Conservation (phyloP, 768 basidiomycete genomes). For the Mycena pura region DNA sequence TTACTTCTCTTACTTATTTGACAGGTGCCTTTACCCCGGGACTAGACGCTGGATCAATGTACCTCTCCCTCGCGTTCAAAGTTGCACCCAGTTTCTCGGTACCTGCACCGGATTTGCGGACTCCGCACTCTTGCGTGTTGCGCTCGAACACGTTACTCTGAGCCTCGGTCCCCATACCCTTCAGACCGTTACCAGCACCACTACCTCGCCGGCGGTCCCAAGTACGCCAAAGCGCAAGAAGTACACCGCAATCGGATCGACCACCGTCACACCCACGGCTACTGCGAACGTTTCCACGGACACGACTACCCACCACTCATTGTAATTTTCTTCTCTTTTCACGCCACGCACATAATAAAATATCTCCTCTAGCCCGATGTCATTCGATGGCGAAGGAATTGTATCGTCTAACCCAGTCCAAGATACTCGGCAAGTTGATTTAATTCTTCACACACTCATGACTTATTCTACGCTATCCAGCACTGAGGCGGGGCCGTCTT, state of each 20-base stretch:
- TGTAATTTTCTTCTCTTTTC: not conserved
- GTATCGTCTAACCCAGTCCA: not conserved
- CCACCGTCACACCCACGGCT: not conserved
- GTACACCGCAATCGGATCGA: not conserved
- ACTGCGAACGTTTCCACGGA: not conserved
- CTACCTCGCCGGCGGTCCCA: not conserved
- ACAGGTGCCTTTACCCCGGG: not conserved
- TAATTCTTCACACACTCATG: not conserved
- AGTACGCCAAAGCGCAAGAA: not conserved
- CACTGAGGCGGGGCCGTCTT: not conserved
- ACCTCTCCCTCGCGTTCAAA: not conserved
- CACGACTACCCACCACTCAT: not conserved
- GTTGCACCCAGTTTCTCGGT: constrained; percentile 3
- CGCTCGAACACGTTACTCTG: constrained; percentile 6
- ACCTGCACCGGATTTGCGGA: not conserved
- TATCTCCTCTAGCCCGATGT: not conserved
- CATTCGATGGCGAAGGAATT: not conserved
- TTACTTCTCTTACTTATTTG: not conserved
- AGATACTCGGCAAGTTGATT: not conserved
- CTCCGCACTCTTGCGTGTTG: not conserved
- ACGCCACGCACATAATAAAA: not conserved
- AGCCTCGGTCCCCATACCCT: not conserved
- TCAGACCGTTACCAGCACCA: not conserved
- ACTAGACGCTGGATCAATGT: constrained; percentile 6
- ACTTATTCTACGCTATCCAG: not conserved